Percentiles rank a stretch among this genome's conserved stretches.
These are phyloP conservation scores for Garcia nutans DNA, from an alignment of 345 rosid species.

Conservation along the genomic window DNA sequence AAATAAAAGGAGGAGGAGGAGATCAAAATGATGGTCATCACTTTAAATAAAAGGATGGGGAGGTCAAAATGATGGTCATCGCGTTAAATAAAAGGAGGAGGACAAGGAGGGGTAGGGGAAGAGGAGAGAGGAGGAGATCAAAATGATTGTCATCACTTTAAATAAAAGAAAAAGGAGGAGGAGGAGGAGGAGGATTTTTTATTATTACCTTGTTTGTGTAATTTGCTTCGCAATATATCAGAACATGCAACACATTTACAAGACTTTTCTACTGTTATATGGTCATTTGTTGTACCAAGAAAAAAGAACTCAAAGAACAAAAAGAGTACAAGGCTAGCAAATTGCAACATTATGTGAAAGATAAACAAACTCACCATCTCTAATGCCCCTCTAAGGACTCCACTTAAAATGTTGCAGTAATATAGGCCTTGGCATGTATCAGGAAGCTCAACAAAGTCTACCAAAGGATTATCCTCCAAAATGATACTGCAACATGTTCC, in stretches of 20 bases:
- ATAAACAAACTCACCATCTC: conserved; percentile 64
- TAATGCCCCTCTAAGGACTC: conserved; percentile 86
- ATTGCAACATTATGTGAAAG: background rate
- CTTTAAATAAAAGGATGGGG: no score
- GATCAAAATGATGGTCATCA: no score
- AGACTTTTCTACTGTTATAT: background rate
- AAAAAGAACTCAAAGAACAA: background rate
- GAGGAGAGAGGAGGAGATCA: no score
- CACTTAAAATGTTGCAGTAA: conserved; percentile 85
- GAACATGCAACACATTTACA: background rate
- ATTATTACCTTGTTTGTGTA: background rate
- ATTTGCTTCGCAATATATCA: background rate
- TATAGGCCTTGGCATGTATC: conserved; percentile 88
- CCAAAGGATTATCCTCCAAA: conserved; percentile 90
- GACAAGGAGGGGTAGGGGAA: no score
- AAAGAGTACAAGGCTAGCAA: background rate
- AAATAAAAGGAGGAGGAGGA: background rate
- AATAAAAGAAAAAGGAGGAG: no score
- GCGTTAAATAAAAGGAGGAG: no score
- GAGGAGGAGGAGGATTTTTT: no score
- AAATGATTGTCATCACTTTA: no score
- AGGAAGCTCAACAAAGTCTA: conserved; percentile 93
- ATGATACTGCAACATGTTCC: conserved; percentile 82
- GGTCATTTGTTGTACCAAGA: background rate
- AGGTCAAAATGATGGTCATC: no score